Evolutionary conservation across 257 asterid genomes (phyloP).

Genomic region (Penstemon newberryi): DNA sequence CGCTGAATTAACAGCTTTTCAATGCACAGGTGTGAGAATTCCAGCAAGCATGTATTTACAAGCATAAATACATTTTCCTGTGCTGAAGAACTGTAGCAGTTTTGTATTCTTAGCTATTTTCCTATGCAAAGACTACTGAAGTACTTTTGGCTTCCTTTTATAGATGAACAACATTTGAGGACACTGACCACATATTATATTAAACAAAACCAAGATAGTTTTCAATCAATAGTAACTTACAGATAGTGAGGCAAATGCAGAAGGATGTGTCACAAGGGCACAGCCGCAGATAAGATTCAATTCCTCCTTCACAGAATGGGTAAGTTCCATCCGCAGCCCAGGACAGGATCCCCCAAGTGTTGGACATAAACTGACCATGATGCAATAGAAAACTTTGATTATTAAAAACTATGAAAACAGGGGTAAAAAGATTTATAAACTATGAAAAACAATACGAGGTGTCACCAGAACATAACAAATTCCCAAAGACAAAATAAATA

Average conservation of each 20-base stretch:
- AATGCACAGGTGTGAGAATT: background rate
- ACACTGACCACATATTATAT: background rate
- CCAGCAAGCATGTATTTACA: background rate
- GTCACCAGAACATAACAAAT: background rate
- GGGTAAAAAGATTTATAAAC: constrained; percentile 1
- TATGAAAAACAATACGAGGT: background rate
- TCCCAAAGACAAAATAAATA: background rate
- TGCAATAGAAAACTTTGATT: background rate
- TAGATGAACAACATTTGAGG: background rate
- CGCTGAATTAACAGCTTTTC: background rate
- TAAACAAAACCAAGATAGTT: background rate
- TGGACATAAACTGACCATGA: constrained; percentile 63
- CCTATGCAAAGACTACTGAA: background rate
- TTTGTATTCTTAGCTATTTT: background rate
- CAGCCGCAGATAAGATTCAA: constrained; percentile 81
- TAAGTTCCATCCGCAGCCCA: constrained; percentile 76
- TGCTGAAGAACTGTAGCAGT: background rate
- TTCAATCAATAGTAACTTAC: constrained; percentile 44
- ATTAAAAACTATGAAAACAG: background rate
- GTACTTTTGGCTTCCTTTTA: background rate
- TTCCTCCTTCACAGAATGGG: constrained; percentile 80
- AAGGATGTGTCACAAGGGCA: constrained; percentile 58
- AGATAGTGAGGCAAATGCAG: constrained; percentile 85
- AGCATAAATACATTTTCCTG: background rate
- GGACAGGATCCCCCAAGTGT: constrained; percentile 91